Conservation (phyloP, 2,329 filamentous ascomycete genomes). For the Dichotomopilus funicola region DNA sequence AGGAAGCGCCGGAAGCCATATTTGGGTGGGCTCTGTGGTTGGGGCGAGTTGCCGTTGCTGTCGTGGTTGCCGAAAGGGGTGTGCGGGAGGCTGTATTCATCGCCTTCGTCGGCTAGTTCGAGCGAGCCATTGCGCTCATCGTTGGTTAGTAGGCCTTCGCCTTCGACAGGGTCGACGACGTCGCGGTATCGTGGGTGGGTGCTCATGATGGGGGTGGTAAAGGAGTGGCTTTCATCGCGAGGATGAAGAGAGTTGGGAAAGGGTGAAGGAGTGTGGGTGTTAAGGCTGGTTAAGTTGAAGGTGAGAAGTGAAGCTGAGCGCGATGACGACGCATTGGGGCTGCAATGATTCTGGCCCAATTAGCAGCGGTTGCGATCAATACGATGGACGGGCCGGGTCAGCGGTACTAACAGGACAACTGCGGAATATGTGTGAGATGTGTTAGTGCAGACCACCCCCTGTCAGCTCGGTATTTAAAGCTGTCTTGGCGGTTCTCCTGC, state of each 20-base stretch:
- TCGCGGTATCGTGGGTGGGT: not conserved
- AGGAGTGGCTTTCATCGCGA: not conserved
- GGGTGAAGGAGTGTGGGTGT: not conserved
- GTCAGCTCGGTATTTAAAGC: too few species aligned
- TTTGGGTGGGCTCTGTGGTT: not conserved
- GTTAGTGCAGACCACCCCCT: too few species aligned
- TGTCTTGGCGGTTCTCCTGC: too few species aligned
- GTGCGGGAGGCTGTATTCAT: not conserved
- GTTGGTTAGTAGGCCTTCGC: slow-evolving; percentile 10
- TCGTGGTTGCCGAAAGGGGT: not conserved
- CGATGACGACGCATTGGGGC: slow-evolving; percentile 6
- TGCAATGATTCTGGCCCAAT: slow-evolving; percentile 4
- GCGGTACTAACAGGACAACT: not conserved
- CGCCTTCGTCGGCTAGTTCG: not conserved
- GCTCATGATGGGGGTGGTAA: not conserved
- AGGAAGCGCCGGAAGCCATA: not conserved
- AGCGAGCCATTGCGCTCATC: slow-evolving; percentile 12
- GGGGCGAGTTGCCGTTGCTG: not conserved
- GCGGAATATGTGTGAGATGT: too few species aligned
- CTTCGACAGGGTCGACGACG: slow-evolving; percentile 6
- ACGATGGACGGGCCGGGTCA: slow-evolving; percentile 13
- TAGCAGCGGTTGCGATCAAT: not conserved
- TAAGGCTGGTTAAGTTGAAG: not conserved
- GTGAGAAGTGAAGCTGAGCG: not conserved
- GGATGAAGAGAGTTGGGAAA: not conserved